Base-by-base conservation (phyloP, 257 asterid genomes). In the Penstemon newberryi region DNA sequence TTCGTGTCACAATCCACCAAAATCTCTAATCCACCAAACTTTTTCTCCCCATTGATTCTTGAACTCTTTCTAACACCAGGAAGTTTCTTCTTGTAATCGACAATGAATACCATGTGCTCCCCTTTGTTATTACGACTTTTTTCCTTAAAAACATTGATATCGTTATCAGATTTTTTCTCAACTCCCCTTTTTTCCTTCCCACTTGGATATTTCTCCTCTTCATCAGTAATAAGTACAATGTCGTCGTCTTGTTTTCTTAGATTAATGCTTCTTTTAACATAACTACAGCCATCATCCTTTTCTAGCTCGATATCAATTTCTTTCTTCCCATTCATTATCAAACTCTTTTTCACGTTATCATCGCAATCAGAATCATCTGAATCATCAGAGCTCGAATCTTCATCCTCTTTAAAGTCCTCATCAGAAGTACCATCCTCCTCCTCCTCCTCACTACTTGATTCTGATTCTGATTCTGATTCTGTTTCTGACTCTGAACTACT, bases 391-490 rank as follows among this genome's bases (percentile, higher is more conserved):
- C 51, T 12, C 15, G 52, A 69, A n/a, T 66, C 4, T 44, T 70
- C 61, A 8, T 54, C 70, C 44, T 5, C 78, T 4, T 60, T 38
- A 25, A 66, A 65, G 41, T 73, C 76, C 59, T 46, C 67, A 49
- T 73, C 80, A 10, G 65, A 60, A 40, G 38, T 25, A 25, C 33
- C 44, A 13, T 70, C 78, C 8, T 54, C 70, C 19, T 46, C 71
- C 18, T 56, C 74, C 19, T 57, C 65, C 13, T 78, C 81, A 39
- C 56, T 65, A 33, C 72, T 67, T 19, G 70, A 54, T 3, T 63
- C 71, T 7, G 65, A 12, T 60, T 63, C 71, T 7, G 65, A 12
- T 60, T 8, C 51, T 7, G 8, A 15, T 18, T 69, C 79, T 4
- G 66, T 7, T 60, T 72, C 79, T 6, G 57, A 39, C 19, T 43